These are phyloP conservation scores for Mortierella sp. DNA, from an alignment of 371 early-diverging fungal species.

Conservation along the genomic window DNA sequence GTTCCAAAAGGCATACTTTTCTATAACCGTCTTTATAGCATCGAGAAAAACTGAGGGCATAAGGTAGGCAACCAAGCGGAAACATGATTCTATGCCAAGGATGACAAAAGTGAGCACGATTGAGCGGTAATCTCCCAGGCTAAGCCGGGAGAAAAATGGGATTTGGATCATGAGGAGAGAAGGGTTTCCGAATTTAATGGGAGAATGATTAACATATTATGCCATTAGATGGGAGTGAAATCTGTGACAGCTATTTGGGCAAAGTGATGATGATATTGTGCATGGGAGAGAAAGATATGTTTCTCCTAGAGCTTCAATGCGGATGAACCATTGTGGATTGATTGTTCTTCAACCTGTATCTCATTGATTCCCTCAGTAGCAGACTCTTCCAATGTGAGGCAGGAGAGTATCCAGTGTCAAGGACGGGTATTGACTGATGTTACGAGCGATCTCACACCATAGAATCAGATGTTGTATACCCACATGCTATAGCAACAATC, in stretches of 20 bases:
- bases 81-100: conserved; percentile 74
- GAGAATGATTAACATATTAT: neutral
- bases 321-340: conserved; percentile 27
- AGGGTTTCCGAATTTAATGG: neutral
- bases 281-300: neutral
- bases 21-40: conserved; percentile 57
- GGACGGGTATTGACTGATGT: conserved; percentile 67
- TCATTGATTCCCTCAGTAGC: conserved; percentile 28
- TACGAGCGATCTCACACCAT: conserved; percentile 66
- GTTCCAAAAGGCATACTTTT: conserved; percentile 55
- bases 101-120: conserved; percentile 74
- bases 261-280: neutral
- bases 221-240: too few relatives aligned
- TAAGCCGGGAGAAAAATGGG: conserved; percentile 48
- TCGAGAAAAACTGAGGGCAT: conserved; percentile 69
- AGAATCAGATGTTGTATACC: conserved; percentile 64
- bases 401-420: conserved; percentile 66
- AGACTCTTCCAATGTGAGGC: conserved; percentile 40
- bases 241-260: neutral
- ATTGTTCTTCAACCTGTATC: conserved; percentile 42
- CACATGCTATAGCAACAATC: conserved; percentile 71
- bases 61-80: conserved; percentile 74
- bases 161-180: conserved; percentile 34
- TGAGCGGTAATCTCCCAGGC: conserved; percentile 63
- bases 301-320: neutral